phyloP scores from a whole-genome alignment of 2,329 filamentous ascomycete genomes.

The Diaporthe vexans region DNA sequence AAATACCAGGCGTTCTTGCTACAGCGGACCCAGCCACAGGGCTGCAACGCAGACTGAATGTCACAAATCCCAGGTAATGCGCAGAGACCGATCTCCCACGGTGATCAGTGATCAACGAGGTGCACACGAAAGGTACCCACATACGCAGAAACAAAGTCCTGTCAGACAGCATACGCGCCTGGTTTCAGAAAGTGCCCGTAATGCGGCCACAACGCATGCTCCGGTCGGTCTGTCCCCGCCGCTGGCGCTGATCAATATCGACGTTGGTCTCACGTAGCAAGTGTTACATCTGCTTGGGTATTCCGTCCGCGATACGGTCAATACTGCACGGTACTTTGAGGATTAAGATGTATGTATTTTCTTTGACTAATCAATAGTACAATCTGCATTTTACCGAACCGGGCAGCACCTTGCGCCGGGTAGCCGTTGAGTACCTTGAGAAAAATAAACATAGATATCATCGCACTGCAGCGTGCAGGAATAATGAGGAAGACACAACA shows the following conservation, averaged over 20 bases:
- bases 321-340: not conserved
- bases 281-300: no score
- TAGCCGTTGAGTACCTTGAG: not conserved
- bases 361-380: not conserved
- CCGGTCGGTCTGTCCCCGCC: not conserved
- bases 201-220: not conserved
- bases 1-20: not conserved
- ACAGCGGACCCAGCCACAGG: not conserved
- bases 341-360: not conserved
- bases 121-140: not conserved
- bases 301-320: not conserved
- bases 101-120: not conserved
- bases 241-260: not conserved
- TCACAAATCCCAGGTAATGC: no score
- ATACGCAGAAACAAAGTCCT: not conserved
- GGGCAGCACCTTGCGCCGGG: not conserved
- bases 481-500: not conserved
- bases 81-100: no score
- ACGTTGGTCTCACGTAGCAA: no score
- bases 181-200: not conserved
- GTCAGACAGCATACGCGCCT: not conserved
- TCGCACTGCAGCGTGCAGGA: not conserved
- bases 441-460: not conserved
- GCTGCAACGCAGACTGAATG: not conserved
- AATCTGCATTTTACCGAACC: not conserved